Percentiles rank a stretch among this genome's conserved stretches.
Conservation (phyloP, 1,139 yeast species). For the Saccharomycopsis hybrid region DNA sequence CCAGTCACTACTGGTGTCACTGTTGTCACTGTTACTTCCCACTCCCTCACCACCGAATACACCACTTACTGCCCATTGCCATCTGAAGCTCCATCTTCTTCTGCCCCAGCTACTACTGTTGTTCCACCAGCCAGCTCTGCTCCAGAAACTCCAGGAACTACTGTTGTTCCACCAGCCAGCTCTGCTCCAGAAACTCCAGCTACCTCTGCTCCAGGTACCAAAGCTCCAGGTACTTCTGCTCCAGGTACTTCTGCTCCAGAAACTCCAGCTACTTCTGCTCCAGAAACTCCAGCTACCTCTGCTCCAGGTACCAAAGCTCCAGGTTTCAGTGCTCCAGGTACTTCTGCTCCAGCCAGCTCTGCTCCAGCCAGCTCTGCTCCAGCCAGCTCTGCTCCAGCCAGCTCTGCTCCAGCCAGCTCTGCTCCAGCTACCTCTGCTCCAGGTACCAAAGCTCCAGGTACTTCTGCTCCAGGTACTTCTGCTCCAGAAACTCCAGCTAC, state of each 20-base stretch:
- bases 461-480: slow-evolving; percentile 1
- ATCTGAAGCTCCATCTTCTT: slow-evolving; percentile 3
- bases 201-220: no score
- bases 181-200: no score
- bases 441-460: neutral
- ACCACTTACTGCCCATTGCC: slow-evolving; percentile 42
- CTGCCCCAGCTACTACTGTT: no score
- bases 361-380: slow-evolving; percentile 12
- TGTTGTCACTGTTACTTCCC: slow-evolving; percentile 31
- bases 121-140: slow-evolving; percentile 13
- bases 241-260: slow-evolving; percentile 1
- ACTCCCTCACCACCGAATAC: slow-evolving; percentile 30
- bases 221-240: neutral
- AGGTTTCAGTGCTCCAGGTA: neutral
- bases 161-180: no score
- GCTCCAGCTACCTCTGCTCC: no score
- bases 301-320: neutral
- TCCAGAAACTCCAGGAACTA: no score
- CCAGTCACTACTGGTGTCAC: slow-evolving; percentile 32
- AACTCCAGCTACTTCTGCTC: neutral
- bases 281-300: neutral
- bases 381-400: no score
- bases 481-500: neutral
- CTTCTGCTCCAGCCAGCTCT: no score
- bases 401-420: no score